A percentile compares a stretch with the other conserved stretches of the same genome.
phyloP scores from a whole-genome alignment of 805 yeast species.

The Metschnikowia baotianmanensis region DNA sequence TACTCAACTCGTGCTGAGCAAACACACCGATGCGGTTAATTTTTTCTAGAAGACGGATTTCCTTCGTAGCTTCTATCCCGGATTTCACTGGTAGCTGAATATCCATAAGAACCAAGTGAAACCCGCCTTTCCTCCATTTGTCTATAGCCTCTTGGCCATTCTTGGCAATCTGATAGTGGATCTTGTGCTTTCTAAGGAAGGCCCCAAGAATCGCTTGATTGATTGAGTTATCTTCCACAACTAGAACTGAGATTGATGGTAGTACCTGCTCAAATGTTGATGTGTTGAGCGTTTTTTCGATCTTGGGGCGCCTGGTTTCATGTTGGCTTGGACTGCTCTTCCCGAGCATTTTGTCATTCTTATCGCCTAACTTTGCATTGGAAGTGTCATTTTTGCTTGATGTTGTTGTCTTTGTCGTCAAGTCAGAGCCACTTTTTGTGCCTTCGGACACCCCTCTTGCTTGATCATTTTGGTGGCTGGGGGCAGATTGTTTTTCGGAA shows the following conservation, averaged over 20 bases:
- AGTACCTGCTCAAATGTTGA: conserved; percentile 60
- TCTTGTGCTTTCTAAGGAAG: conserved; percentile 79
- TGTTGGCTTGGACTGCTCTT: neutral
- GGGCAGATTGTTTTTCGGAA: conserved; percentile 1
- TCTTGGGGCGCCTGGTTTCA: neutral
- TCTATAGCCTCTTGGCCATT: conserved; percentile 95
- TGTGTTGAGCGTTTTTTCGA: conserved; percentile 19
- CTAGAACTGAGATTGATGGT: conserved; percentile 85
- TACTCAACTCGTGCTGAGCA: conserved; percentile 39
- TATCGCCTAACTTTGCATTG: too few relatives aligned
- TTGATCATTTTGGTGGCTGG: too few relatives aligned
- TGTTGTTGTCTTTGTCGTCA: too few relatives aligned
- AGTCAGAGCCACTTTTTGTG: too few relatives aligned
- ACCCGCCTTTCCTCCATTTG: conserved; percentile 92
- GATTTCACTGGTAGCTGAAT: conserved; percentile 94
- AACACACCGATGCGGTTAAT: conserved; percentile 73
- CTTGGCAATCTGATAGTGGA: conserved; percentile 81
- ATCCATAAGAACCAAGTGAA: conserved; percentile 94
- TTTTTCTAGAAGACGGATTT: conserved; percentile 80
- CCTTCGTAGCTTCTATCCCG: conserved; percentile 93
- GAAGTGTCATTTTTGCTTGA: too few relatives aligned
- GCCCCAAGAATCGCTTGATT: conserved; percentile 90
- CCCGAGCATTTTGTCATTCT: neutral
- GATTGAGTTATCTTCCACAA: conserved; percentile 95
- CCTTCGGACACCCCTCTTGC: too few relatives aligned